Conservation (phyloP, 164 flowering plant species). For the Dillenia turbinata region DNA sequence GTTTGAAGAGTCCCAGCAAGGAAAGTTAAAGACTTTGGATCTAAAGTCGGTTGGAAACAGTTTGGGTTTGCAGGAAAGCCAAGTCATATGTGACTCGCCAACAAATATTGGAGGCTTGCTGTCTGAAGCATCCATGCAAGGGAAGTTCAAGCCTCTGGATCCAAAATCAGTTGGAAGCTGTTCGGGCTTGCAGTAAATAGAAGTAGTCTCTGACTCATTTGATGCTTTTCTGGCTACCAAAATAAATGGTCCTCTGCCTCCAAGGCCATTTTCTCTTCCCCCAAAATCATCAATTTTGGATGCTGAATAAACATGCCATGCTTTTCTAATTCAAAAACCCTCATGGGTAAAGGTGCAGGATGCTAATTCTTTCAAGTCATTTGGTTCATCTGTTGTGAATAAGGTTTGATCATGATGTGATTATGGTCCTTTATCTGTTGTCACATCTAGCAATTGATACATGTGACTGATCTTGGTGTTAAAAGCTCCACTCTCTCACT, state of each 20-base stretch:
- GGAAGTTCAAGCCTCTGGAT: too few relatives aligned
- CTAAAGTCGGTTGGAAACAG: conserved; percentile 6
- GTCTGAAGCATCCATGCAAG: too few relatives aligned
- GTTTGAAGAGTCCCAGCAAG: too few relatives aligned
- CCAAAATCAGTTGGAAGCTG: conserved; percentile 11
- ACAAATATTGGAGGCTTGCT: too few relatives aligned
- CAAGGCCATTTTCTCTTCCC: conserved; percentile 18
- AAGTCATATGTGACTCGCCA: too few relatives aligned
- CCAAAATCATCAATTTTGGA: conserved; percentile 49
- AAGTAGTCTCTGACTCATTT: conserved; percentile 41
- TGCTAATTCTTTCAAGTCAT: conserved; percentile 19
- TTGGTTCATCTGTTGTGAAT: conserved; percentile 17
- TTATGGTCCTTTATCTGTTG: too few relatives aligned
- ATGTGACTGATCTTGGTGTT: too few relatives aligned
- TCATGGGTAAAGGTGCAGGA: conserved; percentile 22
- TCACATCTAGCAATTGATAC: too few relatives aligned
- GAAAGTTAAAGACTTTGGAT: too few relatives aligned
- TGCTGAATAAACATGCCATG: conserved; percentile 79
- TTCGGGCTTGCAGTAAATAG: conserved; percentile 21
- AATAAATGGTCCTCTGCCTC: conserved; percentile 21
- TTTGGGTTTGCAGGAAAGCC: too few relatives aligned
- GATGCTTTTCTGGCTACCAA: conserved; percentile 46
- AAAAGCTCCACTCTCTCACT: too few relatives aligned
- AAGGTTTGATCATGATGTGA: conserved; percentile 24
- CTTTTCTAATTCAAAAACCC: conserved; percentile 48